A percentile compares a stretch with the other conserved stretches of the same genome.
phyloP scores from a whole-genome alignment of 768 basidiomycete species.

The Lactifluus volemus region DNA sequence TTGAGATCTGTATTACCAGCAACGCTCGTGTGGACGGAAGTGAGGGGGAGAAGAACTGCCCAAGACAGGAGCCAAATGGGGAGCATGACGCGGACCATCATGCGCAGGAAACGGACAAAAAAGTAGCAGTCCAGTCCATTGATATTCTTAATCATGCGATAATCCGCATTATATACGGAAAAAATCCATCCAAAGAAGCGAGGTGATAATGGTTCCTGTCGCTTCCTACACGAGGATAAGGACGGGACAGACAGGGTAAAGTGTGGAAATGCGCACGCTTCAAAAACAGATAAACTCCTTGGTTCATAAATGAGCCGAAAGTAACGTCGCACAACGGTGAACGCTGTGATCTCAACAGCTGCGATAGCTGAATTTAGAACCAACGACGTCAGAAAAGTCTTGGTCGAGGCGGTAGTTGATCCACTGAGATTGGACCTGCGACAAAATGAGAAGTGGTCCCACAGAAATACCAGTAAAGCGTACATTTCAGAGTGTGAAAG shows the following conservation, averaged over 20 bases:
- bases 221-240: constrained; percentile 37
- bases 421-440: constrained; percentile 32
- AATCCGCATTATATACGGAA: constrained; percentile 55
- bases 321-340: constrained; percentile 75
- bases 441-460: not conserved
- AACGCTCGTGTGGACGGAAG: constrained; percentile 44
- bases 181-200: constrained; percentile 58
- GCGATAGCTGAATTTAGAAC: constrained; percentile 75
- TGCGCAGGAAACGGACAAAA: constrained; percentile 80
- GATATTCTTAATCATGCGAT: constrained; percentile 47
- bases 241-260: not conserved
- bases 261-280: constrained; percentile 29
- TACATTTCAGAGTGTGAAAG: not conserved
- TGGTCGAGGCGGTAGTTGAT: constrained; percentile 59
- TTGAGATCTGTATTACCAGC: constrained; percentile 49
- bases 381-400: constrained; percentile 78
- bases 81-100: constrained; percentile 73
- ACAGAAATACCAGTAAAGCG: not conserved
- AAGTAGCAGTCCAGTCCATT: constrained; percentile 92
- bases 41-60: constrained; percentile 74
- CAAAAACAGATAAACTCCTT: constrained; percentile 55
- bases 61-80: constrained; percentile 93
- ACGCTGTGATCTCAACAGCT: constrained; percentile 58
- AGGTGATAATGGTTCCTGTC: constrained; percentile 42
- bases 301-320: constrained; percentile 92